A percentile compares a stretch with the other conserved stretches of the same genome.
Evolutionary conservation across 768 basidiomycete species (phyloP).

Genomic region (Mycena rebaudengoi): DNA sequence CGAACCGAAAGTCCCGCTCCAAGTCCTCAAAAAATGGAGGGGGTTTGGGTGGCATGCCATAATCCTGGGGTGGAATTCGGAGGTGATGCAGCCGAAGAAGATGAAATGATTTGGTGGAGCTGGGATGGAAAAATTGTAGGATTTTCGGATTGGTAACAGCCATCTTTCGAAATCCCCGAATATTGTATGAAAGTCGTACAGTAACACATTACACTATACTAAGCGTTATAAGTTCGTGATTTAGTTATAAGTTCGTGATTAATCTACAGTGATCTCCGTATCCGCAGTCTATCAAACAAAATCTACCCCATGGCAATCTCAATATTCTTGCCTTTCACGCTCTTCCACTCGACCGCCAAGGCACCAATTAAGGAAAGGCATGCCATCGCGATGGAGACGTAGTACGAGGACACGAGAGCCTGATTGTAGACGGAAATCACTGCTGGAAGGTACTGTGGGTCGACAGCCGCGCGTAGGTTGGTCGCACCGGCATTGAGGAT

Average conservation of each 20-base stretch:
- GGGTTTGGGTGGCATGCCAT: constrained; percentile 55
- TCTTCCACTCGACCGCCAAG: constrained; percentile 18
- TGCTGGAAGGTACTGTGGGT: constrained; percentile 1
- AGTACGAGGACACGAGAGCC: constrained; percentile 11
- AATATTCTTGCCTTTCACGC: constrained; percentile 21
- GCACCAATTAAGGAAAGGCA: constrained; percentile 5
- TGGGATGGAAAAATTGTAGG: constrained; percentile 66
- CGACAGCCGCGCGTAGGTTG: constrained; percentile 4
- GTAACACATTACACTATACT: no score
- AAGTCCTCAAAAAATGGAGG: constrained; percentile 46
- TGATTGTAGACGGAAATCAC: constrained; percentile 19
- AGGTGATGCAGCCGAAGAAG: constrained; percentile 28
- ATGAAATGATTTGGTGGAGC: constrained; percentile 71
- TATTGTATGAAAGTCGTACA: no score
- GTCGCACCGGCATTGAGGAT: constrained; percentile 21
- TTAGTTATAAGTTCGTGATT: no score
- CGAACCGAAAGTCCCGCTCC: constrained; percentile 27
- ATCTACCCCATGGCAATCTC: constrained; percentile 23
- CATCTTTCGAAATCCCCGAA: no score
- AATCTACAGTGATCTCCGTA: no score
- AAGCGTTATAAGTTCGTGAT: no score
- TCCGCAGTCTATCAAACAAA: no score
- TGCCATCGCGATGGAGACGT: constrained; percentile 20
- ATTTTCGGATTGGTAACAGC: constrained; percentile 57
- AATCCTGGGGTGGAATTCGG: constrained; percentile 30